Conservation (phyloP, 768 basidiomycete genomes). For the Boletus pseudo-olivaceus region DNA sequence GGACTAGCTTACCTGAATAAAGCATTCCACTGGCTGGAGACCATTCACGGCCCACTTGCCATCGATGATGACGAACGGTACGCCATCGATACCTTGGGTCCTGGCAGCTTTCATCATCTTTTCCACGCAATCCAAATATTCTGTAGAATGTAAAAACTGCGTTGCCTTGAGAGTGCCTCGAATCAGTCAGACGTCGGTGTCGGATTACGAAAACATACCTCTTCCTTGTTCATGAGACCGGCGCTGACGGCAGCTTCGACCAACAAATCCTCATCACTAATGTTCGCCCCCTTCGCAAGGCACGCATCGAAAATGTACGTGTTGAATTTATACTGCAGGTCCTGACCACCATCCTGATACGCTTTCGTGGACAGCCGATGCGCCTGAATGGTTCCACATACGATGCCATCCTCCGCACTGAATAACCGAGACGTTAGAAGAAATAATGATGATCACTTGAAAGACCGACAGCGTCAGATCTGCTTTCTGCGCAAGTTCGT, state of each 20-base stretch:
- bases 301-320: conserved; percentile 37
- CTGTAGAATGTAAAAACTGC: conserved; percentile 38
- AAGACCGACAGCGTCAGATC: conserved; percentile 24
- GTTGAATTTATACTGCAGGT: conserved; percentile 36
- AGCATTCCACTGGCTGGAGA: conserved; percentile 40
- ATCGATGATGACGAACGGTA: conserved; percentile 49
- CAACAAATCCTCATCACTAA: conserved; percentile 35
- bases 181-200: not conserved
- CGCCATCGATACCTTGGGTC: conserved; percentile 43
- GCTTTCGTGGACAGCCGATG: conserved; percentile 46
- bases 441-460: not conserved
- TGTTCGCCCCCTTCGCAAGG: conserved; percentile 35
- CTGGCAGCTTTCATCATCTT: conserved; percentile 37
- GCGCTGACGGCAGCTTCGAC: conserved; percentile 32
- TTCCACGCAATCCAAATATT: conserved; percentile 37
- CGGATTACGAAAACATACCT: conserved; percentile 24
- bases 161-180: conserved; percentile 25
- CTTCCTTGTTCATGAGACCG: conserved; percentile 34
- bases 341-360: conserved; percentile 35
- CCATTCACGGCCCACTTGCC: conserved; percentile 44
- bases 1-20: conserved; percentile 28
- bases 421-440: not conserved
- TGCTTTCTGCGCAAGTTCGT: conserved; percentile 24
- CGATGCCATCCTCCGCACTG: conserved; percentile 35
- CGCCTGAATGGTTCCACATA: conserved; percentile 37